phyloP scores from a whole-genome alignment of 108 stramenopile species.

The Pseudonitzschia multiseries region DNA sequence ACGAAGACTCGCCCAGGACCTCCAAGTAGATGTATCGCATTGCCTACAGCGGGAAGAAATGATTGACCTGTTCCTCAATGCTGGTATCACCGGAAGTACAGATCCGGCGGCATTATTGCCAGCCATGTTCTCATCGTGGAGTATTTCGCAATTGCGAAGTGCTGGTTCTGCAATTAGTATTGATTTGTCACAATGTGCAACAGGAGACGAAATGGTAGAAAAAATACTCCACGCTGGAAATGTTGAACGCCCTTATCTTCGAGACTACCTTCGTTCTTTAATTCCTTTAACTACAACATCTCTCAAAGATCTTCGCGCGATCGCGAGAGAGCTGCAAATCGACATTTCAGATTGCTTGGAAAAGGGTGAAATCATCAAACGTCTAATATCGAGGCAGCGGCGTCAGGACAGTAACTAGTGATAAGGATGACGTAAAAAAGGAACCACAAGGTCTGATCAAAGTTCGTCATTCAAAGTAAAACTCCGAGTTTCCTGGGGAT shows the following conservation, averaged over 20 bases:
- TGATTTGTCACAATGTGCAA: constrained; percentile 28
- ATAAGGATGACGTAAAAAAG: too few relatives aligned
- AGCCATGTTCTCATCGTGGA: constrained; percentile 22
- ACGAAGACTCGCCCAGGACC: constrained; percentile 19
- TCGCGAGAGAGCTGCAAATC: constrained; percentile 37
- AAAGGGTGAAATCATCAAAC: constrained; percentile 49
- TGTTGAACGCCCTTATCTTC: constrained; percentile 33
- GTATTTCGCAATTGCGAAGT: constrained; percentile 34
- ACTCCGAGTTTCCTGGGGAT: too few relatives aligned
- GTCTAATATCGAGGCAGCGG: constrained; percentile 19
- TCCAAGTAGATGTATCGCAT: constrained; percentile 32
- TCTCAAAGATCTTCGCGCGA: constrained; percentile 33
- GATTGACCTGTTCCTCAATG: constrained; percentile 19
- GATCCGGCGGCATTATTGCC: constrained; percentile 6
- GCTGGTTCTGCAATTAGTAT: constrained; percentile 31
- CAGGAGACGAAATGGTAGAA: constrained; percentile 32
- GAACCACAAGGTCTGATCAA: too few relatives aligned
- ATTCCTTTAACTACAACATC: constrained; percentile 33
- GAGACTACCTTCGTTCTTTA: constrained; percentile 37
- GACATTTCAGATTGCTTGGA: constrained; percentile 57
- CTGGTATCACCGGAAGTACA: constrained; percentile 6
- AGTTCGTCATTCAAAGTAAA: too few relatives aligned
- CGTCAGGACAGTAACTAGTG: background rate
- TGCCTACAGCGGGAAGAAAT: constrained; percentile 40
- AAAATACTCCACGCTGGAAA: constrained; percentile 20